These are phyloP conservation scores for Trichosanthes truncata DNA, from an alignment of 306 rosid species.

Conservation along the genomic window DNA sequence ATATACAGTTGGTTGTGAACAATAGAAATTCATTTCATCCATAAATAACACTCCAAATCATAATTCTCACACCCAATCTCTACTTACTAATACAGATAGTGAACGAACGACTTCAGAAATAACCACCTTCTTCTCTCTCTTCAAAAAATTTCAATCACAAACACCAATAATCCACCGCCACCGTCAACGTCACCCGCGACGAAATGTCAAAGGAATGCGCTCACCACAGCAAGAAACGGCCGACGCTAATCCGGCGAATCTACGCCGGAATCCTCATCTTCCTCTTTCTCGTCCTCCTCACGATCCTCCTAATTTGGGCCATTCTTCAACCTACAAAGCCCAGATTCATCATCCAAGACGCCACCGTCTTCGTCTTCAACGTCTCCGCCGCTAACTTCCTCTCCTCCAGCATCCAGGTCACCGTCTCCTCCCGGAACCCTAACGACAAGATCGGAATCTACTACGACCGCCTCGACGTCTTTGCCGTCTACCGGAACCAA, in stretches of 20 bases:
- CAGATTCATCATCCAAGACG: slow-evolving; percentile 67
- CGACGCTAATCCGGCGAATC: background rate
- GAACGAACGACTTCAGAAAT: background rate
- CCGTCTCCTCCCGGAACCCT: slow-evolving; percentile 64
- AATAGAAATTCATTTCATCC: no score
- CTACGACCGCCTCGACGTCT: slow-evolving; percentile 74
- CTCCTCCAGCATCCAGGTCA: slow-evolving; percentile 61
- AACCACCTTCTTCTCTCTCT: background rate
- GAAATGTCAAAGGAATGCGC: slow-evolving; percentile 54
- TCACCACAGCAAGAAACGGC: slow-evolving; percentile 26
- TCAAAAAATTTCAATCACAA: background rate
- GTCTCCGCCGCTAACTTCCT: slow-evolving; percentile 46
- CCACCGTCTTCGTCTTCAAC: slow-evolving; percentile 78
- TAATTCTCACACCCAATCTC: no score
- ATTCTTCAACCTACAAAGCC: slow-evolving; percentile 65
- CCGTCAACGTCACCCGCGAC: background rate
- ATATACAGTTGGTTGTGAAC: no score
- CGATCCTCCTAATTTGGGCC: slow-evolving; percentile 68
- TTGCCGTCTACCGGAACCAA: slow-evolving; percentile 48
- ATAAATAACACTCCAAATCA: no score
- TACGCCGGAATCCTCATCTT: slow-evolving; percentile 40
- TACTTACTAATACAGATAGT: no score
- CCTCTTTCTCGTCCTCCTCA: slow-evolving; percentile 35
- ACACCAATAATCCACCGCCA: background rate
- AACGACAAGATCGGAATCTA: slow-evolving; percentile 76